These are phyloP conservation scores for Medicago lupulina DNA, from an alignment of 306 rosid genomes.

Conservation along the genomic window DNA sequence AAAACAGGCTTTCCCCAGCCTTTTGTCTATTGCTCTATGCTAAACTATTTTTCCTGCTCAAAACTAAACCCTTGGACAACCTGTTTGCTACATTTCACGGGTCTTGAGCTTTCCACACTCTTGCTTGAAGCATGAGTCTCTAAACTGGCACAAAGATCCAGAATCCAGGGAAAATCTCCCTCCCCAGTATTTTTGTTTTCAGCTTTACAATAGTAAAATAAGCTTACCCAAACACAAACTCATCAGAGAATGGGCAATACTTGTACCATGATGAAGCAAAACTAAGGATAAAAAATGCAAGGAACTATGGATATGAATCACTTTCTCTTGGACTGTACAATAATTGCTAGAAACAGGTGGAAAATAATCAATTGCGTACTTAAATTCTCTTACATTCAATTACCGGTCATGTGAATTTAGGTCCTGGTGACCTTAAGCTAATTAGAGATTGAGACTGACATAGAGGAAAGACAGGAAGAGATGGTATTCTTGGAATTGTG, in stretches of 20 bases:
- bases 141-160: neutral
- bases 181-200: slow-evolving; percentile 6
- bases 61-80: neutral
- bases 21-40: neutral
- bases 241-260: slow-evolving; percentile 21
- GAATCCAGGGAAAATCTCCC: slow-evolving; percentile 7
- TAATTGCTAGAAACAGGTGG: neutral
- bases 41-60: neutral
- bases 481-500: slow-evolving; percentile 4
- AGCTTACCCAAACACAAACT: slow-evolving; percentile 17
- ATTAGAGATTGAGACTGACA: neutral
- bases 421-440: neutral
- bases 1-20: neutral
- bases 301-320: slow-evolving; percentile 12
- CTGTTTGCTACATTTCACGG: neutral
- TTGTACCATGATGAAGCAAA: slow-evolving; percentile 13
- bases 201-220: slow-evolving; percentile 17
- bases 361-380: slow-evolving; percentile 10
- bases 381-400: slow-evolving; percentile 4
- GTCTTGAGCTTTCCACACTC: neutral
- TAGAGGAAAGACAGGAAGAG: slow-evolving; percentile 14
- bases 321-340: slow-evolving; percentile 8
- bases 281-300: neutral
- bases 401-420: neutral
- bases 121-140: neutral